These are phyloP conservation scores for Ramichloridium luteum DNA, from an alignment of 2,329 filamentous ascomycete genomes.

Conservation along the genomic window DNA sequence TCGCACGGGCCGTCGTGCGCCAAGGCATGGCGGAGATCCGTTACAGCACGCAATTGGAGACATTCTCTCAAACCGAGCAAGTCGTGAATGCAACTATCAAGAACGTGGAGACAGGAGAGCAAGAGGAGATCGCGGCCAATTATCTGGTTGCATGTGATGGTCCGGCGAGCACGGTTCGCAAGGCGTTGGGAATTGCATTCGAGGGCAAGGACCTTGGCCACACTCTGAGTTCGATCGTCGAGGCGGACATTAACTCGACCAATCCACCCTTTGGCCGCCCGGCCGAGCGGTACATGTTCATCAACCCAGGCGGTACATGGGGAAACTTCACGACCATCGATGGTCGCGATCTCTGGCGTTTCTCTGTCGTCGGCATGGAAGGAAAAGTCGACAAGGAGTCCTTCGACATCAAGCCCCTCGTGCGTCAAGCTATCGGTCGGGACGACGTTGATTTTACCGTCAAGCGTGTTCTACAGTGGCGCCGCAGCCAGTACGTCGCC, in stretches of 20 bases:
- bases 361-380: conserved; percentile 2
- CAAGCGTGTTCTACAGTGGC: conserved; percentile 4
- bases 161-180: conserved; percentile 3
- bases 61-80: conserved; percentile 2
- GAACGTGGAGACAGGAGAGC: conserved; percentile 2
- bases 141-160: conserved; percentile 5
- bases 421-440: conserved; percentile 3
- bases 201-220: conserved; percentile 4
- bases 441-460: conserved; percentile 3
- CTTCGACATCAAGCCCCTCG: conserved; percentile 3
- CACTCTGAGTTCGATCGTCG: conserved; percentile 4
- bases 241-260: conserved; percentile 2
- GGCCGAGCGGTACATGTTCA: conserved; percentile 4
- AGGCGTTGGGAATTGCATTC: conserved; percentile 3
- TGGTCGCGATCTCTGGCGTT: conserved; percentile 4
- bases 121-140: conserved; percentile 1
- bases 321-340: conserved; percentile 6
- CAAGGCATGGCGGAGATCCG: conserved; percentile 5
- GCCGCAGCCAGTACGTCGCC: conserved; percentile 3
- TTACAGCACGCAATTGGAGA: conserved; percentile 1
- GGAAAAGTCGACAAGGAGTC: conserved; percentile 2
- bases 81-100: conserved; percentile 1
- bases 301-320: conserved; percentile 3
- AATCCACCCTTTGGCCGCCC: conserved; percentile 1
- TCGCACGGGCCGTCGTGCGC: conserved; percentile 1